Evolutionary conservation across 1,284 basidiomycete genomes (phyloP).

Genomic region (Trichosporon sp.): DNA sequence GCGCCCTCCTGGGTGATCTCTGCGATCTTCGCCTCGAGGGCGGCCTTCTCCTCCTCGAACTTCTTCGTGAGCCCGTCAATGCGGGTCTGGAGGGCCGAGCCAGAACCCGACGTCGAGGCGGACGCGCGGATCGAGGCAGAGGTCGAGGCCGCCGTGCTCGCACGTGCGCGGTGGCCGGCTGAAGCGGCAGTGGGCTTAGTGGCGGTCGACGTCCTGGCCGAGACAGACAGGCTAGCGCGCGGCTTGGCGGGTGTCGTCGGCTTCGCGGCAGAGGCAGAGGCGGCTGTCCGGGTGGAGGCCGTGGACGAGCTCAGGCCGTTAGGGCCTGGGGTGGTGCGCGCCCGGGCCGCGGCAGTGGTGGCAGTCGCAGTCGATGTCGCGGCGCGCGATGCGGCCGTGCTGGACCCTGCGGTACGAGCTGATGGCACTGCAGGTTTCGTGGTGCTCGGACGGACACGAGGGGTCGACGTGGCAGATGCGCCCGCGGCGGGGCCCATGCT

Average conservation of each 20-base stretch:
- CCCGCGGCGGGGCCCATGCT: background rate
- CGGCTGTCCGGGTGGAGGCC: background rate
- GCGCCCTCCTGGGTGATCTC: slow-evolving; percentile 9
- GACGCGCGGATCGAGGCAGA: slow-evolving; percentile 2
- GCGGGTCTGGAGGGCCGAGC: slow-evolving; percentile 14
- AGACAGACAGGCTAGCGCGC: background rate
- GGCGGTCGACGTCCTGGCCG: background rate
- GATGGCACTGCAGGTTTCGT: slow-evolving; percentile 6
- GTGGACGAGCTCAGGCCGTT: background rate
- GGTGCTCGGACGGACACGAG: slow-evolving; percentile 7
- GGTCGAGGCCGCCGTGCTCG: slow-evolving; percentile 8
- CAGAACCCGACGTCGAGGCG: slow-evolving; percentile 12
- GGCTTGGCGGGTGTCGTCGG: background rate
- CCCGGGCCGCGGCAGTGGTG: slow-evolving; percentile 8
- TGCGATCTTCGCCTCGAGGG: slow-evolving; percentile 24
- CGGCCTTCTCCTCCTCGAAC: slow-evolving; percentile 23
- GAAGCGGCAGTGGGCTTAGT: slow-evolving; percentile 6
- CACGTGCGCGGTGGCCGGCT: slow-evolving; percentile 8
- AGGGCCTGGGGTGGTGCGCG: background rate
- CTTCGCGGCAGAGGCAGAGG: slow-evolving; percentile 1
- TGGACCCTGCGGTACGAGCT: background rate
- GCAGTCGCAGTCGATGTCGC: background rate
- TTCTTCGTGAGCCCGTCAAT: slow-evolving; percentile 18
- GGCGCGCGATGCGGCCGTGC: background rate
- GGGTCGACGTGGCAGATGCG: slow-evolving; percentile 2